phyloP scores from a whole-genome alignment of 495 filamentous ascomycete species.

The Trichoderma orchidacearum region DNA sequence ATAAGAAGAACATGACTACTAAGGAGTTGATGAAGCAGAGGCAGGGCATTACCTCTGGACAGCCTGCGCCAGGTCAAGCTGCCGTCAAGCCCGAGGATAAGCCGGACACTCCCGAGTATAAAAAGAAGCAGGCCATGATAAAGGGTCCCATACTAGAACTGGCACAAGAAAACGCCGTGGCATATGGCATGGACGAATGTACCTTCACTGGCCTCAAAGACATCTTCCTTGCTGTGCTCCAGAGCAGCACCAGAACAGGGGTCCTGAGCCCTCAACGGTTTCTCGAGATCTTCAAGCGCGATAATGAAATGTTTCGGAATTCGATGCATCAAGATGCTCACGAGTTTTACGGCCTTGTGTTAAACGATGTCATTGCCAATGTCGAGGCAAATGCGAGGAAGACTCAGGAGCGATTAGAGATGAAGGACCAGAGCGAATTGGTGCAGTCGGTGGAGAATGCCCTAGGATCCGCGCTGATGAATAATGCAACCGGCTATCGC shows the following conservation, averaged over 20 bases:
- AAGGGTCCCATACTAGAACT: conserved; percentile 74
- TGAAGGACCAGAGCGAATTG: conserved; percentile 12
- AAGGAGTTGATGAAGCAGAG: conserved; percentile 30
- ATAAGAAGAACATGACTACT: conserved; percentile 21
- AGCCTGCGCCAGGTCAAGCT: conserved; percentile 17
- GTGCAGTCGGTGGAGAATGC: conserved; percentile 27
- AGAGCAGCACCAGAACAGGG: conserved; percentile 67
- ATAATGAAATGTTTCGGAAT: conserved; percentile 95
- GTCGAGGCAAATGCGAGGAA: conserved; percentile 70
- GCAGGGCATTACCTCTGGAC: conserved; percentile 26
- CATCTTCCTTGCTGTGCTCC: conserved; percentile 86
- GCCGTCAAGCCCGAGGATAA: conserved; percentile 46
- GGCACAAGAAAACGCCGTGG: conserved; percentile 57
- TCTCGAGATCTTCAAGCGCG: conserved; percentile 78
- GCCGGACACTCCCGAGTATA: conserved; percentile 83
- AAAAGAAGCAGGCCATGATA: conserved; percentile 87
- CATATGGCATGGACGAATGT: conserved; percentile 88
- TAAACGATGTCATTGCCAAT: conserved; percentile 93
- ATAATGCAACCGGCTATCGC: conserved; percentile 12
- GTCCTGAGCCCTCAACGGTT: conserved; percentile 91
- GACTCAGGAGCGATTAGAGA: conserved; percentile 31
- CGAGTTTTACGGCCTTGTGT: conserved; percentile 84
- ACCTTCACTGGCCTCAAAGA: conserved; percentile 91
- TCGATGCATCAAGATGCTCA: conserved; percentile 98
- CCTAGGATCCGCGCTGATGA: conserved; percentile 28